These are phyloP conservation scores for Triticum aestivum DNA, from an alignment of 176 grass and related monocot species.

Conservation along the genomic window DNA sequence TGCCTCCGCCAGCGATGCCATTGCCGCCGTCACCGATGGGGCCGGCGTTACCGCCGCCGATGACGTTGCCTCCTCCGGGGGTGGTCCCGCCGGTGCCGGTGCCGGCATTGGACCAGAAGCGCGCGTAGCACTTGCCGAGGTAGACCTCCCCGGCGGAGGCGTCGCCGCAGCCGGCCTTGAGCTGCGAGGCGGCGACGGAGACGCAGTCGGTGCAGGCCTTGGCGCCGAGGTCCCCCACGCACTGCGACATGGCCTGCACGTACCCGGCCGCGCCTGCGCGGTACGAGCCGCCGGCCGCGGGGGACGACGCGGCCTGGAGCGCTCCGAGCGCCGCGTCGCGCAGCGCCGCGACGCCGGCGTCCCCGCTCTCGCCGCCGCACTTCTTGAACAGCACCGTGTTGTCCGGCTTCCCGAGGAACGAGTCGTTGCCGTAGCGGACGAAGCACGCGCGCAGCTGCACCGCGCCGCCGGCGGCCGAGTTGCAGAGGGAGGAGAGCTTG, in stretches of 20 bases:
- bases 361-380: constrained; percentile 48
- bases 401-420: constrained; percentile 74
- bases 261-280: constrained; percentile 62
- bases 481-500: constrained; percentile 64
- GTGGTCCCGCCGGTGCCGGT: not conserved
- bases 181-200: constrained; percentile 47
- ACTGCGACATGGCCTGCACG: constrained; percentile 95
- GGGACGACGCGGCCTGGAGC: constrained; percentile 41
- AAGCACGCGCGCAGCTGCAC: constrained; percentile 93
- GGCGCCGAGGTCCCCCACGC: constrained; percentile 66
- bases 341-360: constrained; percentile 47
- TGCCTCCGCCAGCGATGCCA: not conserved
- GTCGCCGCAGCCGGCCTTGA: constrained; percentile 59
- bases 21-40: not conserved
- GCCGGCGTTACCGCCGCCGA: not conserved
- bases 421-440: constrained; percentile 87
- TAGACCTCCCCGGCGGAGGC: constrained; percentile 69
- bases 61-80: not conserved
- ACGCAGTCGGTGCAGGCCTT: constrained; percentile 79
- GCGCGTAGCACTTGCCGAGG: constrained; percentile 93
- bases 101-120: constrained; percentile 75
- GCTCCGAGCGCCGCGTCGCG: constrained; percentile 64
- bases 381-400: constrained; percentile 76
- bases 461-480: constrained; percentile 43
- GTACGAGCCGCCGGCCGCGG: constrained; percentile 21